phyloP scores from a whole-genome alignment of 148 eudicot genomes.

The Selenicereus undatus region DNA sequence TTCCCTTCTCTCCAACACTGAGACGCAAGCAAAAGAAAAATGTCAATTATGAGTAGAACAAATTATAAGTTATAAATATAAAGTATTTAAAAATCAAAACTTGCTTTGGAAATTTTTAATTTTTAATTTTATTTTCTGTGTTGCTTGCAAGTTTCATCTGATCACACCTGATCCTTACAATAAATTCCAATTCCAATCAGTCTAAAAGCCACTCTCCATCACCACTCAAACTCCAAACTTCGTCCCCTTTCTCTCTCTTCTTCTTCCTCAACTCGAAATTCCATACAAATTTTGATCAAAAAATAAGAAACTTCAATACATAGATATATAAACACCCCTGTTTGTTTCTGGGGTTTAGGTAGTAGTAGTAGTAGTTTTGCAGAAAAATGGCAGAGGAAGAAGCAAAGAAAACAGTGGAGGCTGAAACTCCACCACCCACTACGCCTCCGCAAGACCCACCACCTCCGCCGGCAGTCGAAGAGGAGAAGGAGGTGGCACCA shows the following conservation, averaged over 20 bases:
- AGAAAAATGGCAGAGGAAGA: constrained; percentile 25
- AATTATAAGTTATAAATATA: too few relatives aligned
- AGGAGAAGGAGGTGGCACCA: constrained; percentile 41
- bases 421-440: constrained; percentile 7
- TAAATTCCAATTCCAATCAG: neutral
- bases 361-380: neutral
- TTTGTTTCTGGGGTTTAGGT: neutral
- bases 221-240: neutral
- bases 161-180: neutral
- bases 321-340: neutral
- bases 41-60: neutral
- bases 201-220: constrained; percentile 6
- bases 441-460: constrained; percentile 18
- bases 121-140: too few relatives aligned
- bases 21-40: neutral
- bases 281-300: too few relatives aligned
- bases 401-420: constrained; percentile 9
- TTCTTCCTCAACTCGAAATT: neutral
- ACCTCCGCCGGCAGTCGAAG: constrained; percentile 9
- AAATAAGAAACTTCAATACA: too few relatives aligned
- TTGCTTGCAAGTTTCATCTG: neutral
- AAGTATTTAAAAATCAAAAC: too few relatives aligned
- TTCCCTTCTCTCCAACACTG: neutral
- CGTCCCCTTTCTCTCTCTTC: neutral
- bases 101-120: too few relatives aligned